Base-by-base conservation (phyloP, 169 alveolate genomes). In the Toxoplasma gondii region DNA sequence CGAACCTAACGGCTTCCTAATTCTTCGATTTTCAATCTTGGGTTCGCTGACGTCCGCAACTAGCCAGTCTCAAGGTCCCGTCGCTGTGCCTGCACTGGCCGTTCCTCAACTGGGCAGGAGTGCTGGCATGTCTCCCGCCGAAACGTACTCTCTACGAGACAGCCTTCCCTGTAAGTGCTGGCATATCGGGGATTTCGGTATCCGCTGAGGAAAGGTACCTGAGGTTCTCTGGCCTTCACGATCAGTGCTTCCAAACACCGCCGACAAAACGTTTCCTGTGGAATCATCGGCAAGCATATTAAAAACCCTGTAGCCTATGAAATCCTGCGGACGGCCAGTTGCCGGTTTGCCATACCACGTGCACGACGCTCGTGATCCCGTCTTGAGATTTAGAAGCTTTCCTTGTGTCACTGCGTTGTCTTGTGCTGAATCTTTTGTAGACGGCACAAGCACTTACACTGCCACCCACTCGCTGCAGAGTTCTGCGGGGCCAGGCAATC, bases 1-100 rank as follows among this genome's bases (percentile, higher is more conserved):
- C 70, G 90, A 82, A 36, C 69, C 69, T n/a, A 82, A 82, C 38
- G 90, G 90, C n/a, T 82, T 41, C 67, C 90, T 82, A 9, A 41
- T 82, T 43, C 90, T 82, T 36, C 90, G 90, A 43, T 44, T 82
- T 41, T 41, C 90, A 10, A 39, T 82, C n/a, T 36, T 82, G 41
- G 87, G 87, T 64, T 64, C 78, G 78, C 78, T 64, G 78, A 29
- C 78, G 78, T 64, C 78, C 34, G 78, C 34, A 7, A 19, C 12
- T 64, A 29, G 78, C 27, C 78, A 19, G 34, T 64, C 78, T 64
- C 58, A 49, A 49, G 58, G 58, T 0, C 58, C 58, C 22, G 24
- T 1, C 34, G 12, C 78, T 29, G 0, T 64, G 29, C 29, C 78
- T 64, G 78, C 78, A 29, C 78, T 29, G 10, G 78, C 78, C 36